These are phyloP conservation scores for Pseudocercospora musae DNA, from an alignment of 2,329 filamentous ascomycete species.

Conservation along the genomic window DNA sequence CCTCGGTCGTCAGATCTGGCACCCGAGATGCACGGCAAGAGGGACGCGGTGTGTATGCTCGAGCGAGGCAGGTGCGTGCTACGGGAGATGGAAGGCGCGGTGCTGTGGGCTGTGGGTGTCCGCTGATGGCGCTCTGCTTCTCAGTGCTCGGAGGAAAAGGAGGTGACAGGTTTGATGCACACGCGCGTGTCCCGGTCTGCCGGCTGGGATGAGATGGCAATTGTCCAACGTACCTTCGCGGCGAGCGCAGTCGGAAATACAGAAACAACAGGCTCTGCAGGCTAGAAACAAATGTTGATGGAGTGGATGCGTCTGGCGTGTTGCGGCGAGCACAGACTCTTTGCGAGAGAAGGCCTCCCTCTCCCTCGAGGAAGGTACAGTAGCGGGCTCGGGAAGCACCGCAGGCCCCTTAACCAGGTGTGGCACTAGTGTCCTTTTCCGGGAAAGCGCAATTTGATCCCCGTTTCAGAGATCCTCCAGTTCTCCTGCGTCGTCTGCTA, in stretches of 20 bases:
- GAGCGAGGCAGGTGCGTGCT: conserved; percentile 5
- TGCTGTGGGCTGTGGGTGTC: conserved; percentile 3
- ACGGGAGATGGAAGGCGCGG: conserved; percentile 4
- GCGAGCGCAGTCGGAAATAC: neutral
- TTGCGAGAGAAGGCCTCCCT: neutral
- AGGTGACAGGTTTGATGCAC: conserved; percentile 6
- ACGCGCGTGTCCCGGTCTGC: neutral
- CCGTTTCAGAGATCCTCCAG: conserved; percentile 1
- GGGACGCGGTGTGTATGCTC: neutral
- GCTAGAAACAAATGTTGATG: conserved; percentile 11
- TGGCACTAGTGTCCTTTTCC: neutral
- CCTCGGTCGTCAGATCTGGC: conserved; percentile 7
- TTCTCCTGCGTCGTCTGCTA: neutral
- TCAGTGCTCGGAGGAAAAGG: conserved; percentile 11
- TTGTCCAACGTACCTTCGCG: conserved; percentile 9
- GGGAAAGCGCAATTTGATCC: conserved; percentile 3
- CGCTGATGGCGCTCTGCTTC: conserved; percentile 3
- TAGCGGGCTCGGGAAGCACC: neutral
- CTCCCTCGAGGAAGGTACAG: conserved; percentile 9
- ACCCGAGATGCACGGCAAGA: neutral
- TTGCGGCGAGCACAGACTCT: conserved; percentile 8
- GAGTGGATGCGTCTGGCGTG: conserved; percentile 11
- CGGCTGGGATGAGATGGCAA: neutral
- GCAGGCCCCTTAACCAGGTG: neutral
- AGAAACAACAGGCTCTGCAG: conserved; percentile 6